A percentile compares a stretch with the other conserved stretches of the same genome.
Conservation (phyloP, 805 yeast species). For the Candida piceae region DNA sequence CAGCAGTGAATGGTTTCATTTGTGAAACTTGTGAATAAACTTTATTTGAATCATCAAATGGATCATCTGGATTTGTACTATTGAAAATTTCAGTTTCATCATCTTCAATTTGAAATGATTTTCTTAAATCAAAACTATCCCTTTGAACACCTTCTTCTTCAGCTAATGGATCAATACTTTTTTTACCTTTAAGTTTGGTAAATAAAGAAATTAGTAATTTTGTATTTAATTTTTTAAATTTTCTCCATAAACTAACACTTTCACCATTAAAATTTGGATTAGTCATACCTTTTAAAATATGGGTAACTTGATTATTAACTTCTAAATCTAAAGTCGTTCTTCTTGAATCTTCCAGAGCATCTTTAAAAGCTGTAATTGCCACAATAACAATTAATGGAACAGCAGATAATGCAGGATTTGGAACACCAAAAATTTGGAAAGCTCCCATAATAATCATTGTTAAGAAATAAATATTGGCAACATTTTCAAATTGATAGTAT, state of each 20-base stretch:
- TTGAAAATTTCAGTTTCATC: slow-evolving; percentile 10
- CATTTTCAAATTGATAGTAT: slow-evolving; percentile 72
- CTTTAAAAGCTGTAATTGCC: slow-evolving; percentile 67
- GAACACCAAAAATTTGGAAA: slow-evolving; percentile 74
- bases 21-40: slow-evolving; percentile 7
- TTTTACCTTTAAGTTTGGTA: slow-evolving; percentile 20
- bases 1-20: slow-evolving; percentile 28
- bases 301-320: slow-evolving; percentile 70
- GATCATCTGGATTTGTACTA: slow-evolving; percentile 18
- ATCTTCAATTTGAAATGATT: slow-evolving; percentile 19
- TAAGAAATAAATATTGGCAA: slow-evolving; percentile 87
- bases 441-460: slow-evolving; percentile 75
- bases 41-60: slow-evolving; percentile 18
- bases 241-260: slow-evolving; percentile 63
- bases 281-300: slow-evolving; percentile 48
- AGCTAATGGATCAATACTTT: slow-evolving; percentile 23
- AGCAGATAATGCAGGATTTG: slow-evolving; percentile 67
- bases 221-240: slow-evolving; percentile 54
- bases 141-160: slow-evolving; percentile 24
- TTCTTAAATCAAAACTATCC: slow-evolving; percentile 31
- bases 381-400: slow-evolving; percentile 81
- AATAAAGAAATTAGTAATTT: too few relatives aligned
- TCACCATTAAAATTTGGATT: slow-evolving; percentile 64
- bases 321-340: slow-evolving; percentile 68
- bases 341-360: slow-evolving; percentile 77